Evolutionary conservation across 192 early-diverging fungal species (phyloP), one percentile per base, ranked within the genome.

Genomic region (Gryganskiella cystojenkinii): DNA sequence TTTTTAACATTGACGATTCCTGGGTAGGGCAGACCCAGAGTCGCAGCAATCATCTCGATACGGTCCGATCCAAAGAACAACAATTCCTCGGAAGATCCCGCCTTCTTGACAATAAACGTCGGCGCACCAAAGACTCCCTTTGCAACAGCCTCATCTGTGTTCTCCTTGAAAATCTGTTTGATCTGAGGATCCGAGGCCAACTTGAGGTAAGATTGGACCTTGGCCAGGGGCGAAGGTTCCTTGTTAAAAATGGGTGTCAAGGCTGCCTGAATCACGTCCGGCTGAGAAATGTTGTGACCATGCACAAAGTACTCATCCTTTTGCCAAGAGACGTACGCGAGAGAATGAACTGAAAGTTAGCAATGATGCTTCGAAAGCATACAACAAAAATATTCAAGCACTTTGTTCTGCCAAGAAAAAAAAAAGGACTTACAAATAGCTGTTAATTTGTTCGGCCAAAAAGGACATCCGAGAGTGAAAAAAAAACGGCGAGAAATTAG

Each of bases 21-120:
- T 14, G 73, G 42, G 30, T 75, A 61, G 14, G 73, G 70, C n/a
- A 73, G 52, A 4, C 44, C 60, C 42, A 81, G 64, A 59, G 64
- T 81, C 61, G 34, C 66, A 24, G 50, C 79, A 9, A 35, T 85
- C 75, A 24, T 83, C 82, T 64, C 82, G 20, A 87, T 64, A 6
- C 84, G 75, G 63, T 89, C 87, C 42, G 85, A 85, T 54, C 87
- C 87, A 85, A 85, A 89, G 71, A 86, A 89, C 52, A 85, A 65
- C 49, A 79, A 70, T 37, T 82, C 80, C 30, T 86, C 83, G 6
- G 33, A 37, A 2, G 43, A 46, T 19, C 66, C 66, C 0, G 60
- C 74, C 33, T 68, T 62, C 22, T 80, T 81, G 22, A 85, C 82
- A 7, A 84, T 79, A 25, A 89, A 85, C 28, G 80, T 80, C 19